These are phyloP conservation scores for Aureobasidium subglaciale DNA, from an alignment of 2,329 filamentous ascomycete genomes.

Conservation along the genomic window DNA sequence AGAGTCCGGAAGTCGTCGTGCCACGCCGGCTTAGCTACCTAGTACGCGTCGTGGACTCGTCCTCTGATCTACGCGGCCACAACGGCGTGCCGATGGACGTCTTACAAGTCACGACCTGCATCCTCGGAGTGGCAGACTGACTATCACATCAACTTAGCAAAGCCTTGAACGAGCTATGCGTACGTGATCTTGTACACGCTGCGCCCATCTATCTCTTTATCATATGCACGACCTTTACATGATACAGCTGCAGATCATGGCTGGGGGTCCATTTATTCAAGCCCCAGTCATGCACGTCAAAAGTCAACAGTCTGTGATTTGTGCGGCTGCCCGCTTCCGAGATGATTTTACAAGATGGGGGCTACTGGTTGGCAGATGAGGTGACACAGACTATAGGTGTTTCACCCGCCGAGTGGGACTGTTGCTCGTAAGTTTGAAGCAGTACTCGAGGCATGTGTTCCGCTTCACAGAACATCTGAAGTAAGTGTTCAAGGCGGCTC, in stretches of 20 bases:
- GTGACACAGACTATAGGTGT: neutral
- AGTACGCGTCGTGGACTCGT: constrained; percentile 6
- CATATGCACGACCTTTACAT: neutral
- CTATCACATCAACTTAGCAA: neutral
- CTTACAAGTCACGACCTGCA: neutral
- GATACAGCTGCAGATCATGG: constrained; percentile 3
- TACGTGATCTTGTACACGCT: neutral
- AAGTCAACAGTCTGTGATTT: neutral
- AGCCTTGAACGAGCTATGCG: neutral
- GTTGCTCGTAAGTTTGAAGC: neutral
- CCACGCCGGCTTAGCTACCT: neutral
- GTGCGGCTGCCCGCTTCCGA: neutral
- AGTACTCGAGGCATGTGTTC: neutral
- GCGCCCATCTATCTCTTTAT: neutral
- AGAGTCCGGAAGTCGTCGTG: neutral
- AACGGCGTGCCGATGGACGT: neutral
- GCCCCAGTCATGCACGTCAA: neutral
- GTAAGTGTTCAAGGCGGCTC: no score
- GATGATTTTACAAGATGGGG: neutral
- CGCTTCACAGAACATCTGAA: no score
- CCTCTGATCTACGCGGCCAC: neutral
- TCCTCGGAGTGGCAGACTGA: neutral
- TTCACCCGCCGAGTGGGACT: neutral
- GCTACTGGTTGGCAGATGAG: neutral
- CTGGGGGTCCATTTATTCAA: neutral